These are phyloP conservation scores for Plasmodium coatneyi DNA, from an alignment of 169 alveolate genomes.

Conservation along the genomic window DNA sequence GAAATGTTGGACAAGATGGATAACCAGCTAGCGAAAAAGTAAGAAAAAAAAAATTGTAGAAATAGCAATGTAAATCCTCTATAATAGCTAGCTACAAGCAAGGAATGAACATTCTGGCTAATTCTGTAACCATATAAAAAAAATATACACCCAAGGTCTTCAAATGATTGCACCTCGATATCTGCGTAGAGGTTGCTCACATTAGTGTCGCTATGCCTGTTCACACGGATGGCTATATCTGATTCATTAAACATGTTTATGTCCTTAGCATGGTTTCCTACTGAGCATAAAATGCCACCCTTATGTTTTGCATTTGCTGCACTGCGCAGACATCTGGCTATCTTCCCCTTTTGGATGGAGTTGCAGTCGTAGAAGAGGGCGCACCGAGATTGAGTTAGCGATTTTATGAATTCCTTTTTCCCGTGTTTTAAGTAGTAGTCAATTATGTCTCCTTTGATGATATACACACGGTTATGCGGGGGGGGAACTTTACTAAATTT, in stretches of 20 bases:
- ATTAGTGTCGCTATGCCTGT: neutral
- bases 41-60: conserved; percentile 49
- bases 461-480: neutral
- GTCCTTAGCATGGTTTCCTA: conserved; percentile 31
- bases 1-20: conserved; percentile 27
- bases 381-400: neutral
- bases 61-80: conserved; percentile 19
- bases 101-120: conserved; percentile 8
- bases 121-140: conserved; percentile 32
- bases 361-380: conserved; percentile 30
- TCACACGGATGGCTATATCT: conserved; percentile 21
- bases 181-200: conserved; percentile 38
- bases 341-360: conserved; percentile 21
- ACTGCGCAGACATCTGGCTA: neutral
- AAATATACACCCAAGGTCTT: conserved; percentile 22
- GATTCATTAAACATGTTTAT: conserved; percentile 42
- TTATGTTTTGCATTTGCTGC: neutral
- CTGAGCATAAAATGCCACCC: neutral
- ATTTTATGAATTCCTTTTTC: neutral
- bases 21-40: conserved; percentile 13
- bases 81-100: conserved; percentile 9
- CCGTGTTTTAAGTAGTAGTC: conserved; percentile 24
- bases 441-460: conserved; percentile 26
- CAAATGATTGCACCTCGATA: conserved; percentile 15
- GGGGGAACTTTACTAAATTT: neutral